These are phyloP conservation scores for Aegilops speltoides DNA, from an alignment of 176 grass and related monocot species.

Conservation along the genomic window DNA sequence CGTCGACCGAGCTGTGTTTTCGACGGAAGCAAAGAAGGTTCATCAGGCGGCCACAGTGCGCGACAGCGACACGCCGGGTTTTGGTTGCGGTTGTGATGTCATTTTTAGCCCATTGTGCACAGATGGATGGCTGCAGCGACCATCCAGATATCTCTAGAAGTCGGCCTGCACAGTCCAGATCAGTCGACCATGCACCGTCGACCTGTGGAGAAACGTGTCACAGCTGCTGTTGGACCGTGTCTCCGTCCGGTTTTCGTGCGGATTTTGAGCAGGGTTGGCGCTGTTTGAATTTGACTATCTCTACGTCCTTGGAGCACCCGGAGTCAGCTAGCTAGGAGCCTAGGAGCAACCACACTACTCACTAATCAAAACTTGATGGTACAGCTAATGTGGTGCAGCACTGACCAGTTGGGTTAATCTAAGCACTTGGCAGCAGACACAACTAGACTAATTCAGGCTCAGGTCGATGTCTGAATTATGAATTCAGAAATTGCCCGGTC, in stretches of 20 bases:
- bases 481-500: neutral
- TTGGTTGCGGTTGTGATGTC: conserved; percentile 14
- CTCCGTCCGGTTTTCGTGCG: neutral
- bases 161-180: conserved; percentile 6
- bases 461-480: neutral
- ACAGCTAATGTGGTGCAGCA: neutral
- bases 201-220: conserved; percentile 3
- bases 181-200: neutral
- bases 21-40: neutral
- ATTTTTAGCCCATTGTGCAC: conserved; percentile 17
- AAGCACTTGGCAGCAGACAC: neutral
- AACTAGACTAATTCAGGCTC: neutral
- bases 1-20: neutral
- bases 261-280: neutral
- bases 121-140: neutral
- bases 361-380: neutral
- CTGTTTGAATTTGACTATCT: conserved; percentile 8
- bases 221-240: neutral
- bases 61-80: conserved; percentile 9
- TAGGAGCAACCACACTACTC: neutral
- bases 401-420: neutral
- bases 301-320: neutral
- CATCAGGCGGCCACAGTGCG: neutral
- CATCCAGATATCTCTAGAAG: conserved; percentile 40
- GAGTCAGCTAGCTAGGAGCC: neutral